phyloP scores from a whole-genome alignment of 371 early-diverging fungal species.

The Batrachochytrium dendrobatidis region DNA sequence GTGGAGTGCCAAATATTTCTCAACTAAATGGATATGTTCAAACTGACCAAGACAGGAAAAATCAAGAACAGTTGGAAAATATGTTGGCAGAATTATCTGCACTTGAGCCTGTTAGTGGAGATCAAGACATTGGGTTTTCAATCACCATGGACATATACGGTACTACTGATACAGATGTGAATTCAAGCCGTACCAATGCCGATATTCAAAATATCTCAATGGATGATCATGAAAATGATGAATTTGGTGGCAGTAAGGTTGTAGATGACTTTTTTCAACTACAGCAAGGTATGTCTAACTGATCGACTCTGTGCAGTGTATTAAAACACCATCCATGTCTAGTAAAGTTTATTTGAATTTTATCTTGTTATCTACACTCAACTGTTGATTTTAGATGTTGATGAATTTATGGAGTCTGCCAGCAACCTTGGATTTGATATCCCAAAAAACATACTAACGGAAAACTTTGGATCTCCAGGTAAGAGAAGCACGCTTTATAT shows the following conservation, averaged over 20 bases:
- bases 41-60: neutral
- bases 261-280: neutral
- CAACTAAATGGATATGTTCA: neutral
- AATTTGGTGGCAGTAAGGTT: neutral
- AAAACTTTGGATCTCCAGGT: slow-evolving; percentile 1
- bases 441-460: neutral
- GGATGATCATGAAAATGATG: neutral
- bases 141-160: no score
- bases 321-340: no score
- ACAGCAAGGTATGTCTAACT: neutral
- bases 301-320: no score
- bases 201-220: neutral
- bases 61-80: neutral
- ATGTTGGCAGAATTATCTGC: neutral
- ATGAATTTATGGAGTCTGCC: neutral
- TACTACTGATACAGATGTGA: no score
- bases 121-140: neutral
- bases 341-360: no score
- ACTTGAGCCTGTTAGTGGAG: neutral
- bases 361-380: neutral
- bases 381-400: neutral
- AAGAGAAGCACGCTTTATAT: no score
- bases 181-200: no score
- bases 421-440: neutral
- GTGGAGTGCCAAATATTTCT: no score